Conservation (phyloP, 257 asterid genomes). For the Voacanga thouarsii region DNA sequence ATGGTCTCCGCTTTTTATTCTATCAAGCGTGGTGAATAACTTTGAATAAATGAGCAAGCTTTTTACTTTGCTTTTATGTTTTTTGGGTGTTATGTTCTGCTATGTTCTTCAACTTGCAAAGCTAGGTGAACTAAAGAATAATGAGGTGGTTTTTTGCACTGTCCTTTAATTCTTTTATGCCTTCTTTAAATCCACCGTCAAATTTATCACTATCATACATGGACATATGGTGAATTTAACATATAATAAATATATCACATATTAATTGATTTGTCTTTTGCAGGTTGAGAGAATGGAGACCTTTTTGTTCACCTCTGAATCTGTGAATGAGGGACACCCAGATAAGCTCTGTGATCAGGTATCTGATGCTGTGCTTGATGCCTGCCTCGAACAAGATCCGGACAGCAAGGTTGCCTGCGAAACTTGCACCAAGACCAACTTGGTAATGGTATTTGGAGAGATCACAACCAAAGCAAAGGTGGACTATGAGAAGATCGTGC, state of each 20-base stretch:
- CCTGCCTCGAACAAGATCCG: constrained; percentile 51
- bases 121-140: not conserved
- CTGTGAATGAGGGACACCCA: constrained; percentile 58
- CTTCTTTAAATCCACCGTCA: not conserved
- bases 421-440: constrained; percentile 48
- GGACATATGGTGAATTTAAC: not conserved
- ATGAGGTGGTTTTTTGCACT: not conserved
- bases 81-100: not conserved
- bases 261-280: constrained; percentile 1
- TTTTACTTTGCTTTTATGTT: not conserved
- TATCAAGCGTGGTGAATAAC: not conserved
- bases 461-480: constrained; percentile 49
- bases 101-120: not conserved
- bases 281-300: constrained; percentile 39
- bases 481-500: constrained; percentile 51
- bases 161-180: constrained; percentile 1
- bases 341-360: constrained; percentile 59
- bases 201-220: not conserved
- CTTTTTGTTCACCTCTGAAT: constrained; percentile 53
- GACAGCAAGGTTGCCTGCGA: constrained; percentile 56
- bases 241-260: not conserved
- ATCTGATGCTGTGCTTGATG: constrained; percentile 49
- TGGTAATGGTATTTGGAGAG: constrained; percentile 52
- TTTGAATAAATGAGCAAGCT: not conserved
- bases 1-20: not conserved